A percentile compares a stretch with the other conserved stretches of the same genome.
Conservation (phyloP, 257 asterid genomes). For the Paraleonurus japonicus region DNA sequence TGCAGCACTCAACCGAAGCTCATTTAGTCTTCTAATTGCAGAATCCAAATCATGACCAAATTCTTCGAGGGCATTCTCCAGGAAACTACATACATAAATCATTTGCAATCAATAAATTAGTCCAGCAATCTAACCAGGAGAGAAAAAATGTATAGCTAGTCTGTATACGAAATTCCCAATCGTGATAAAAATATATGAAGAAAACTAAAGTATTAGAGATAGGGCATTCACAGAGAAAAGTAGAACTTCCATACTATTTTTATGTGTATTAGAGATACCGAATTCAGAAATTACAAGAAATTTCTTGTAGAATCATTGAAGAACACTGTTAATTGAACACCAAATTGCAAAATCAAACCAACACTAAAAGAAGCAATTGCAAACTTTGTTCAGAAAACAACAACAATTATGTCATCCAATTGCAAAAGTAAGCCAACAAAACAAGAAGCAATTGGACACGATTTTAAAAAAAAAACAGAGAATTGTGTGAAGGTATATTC, state of each 20-base stretch:
- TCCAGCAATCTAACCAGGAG: conserved; percentile 14
- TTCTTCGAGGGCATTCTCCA: conserved; percentile 77
- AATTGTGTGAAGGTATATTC: no score
- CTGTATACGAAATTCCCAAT: background rate
- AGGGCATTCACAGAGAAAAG: conserved; percentile 6
- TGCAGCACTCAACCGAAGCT: conserved; percentile 69
- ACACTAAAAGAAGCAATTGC: no score
- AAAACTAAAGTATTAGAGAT: conserved; percentile 1
- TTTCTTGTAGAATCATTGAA: no score
- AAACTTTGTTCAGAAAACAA: no score
- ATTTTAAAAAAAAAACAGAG: no score
- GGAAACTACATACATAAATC: conserved; percentile 50
- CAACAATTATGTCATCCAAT: no score
- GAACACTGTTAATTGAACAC: no score
- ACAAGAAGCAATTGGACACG: no score
- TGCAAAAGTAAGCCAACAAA: no score
- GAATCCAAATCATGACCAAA: conserved; percentile 74
- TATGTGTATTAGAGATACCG: conserved; percentile 10
- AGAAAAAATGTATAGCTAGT: background rate
- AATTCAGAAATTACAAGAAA: conserved; percentile 2
- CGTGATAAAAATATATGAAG: background rate
- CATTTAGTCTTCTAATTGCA: conserved; percentile 72
- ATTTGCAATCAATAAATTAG: conserved; percentile 25
- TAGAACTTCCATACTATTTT: conserved; percentile 17
- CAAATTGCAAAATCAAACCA: no score